A percentile compares a stretch with the other conserved stretches of the same genome.
Conservation (phyloP, 345 rosid genomes). For the Lepidium aucheri region DNA sequence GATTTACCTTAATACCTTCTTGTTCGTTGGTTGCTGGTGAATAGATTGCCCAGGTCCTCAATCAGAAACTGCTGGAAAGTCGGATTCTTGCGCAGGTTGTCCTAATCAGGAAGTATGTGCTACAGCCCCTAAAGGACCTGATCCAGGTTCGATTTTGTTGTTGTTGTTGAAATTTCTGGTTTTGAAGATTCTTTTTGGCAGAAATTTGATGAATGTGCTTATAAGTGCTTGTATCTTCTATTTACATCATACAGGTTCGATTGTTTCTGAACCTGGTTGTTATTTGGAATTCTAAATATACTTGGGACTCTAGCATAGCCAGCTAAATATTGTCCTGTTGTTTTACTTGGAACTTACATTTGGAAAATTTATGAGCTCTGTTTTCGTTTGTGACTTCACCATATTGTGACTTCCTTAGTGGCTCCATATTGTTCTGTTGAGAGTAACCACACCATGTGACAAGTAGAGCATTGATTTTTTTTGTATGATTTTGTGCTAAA, state of each 20-base stretch:
- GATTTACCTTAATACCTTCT: background rate
- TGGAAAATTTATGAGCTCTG: background rate
- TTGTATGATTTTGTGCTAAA: background rate
- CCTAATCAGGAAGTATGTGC: slow-evolving; percentile 92
- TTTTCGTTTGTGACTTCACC: background rate
- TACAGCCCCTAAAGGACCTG: slow-evolving; percentile 92
- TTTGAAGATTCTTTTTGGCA: background rate
- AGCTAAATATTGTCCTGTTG: background rate
- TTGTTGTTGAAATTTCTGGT: background rate
- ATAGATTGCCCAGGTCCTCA: slow-evolving; percentile 82
- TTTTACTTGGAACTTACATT: background rate
- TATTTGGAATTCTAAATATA: background rate
- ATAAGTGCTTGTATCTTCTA: background rate
- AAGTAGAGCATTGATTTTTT: background rate
- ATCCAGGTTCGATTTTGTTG: slow-evolving; percentile 51
- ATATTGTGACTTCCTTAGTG: background rate
- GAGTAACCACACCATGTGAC: background rate
- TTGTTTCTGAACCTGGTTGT: background rate
- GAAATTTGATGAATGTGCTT: background rate
- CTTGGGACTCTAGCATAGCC: background rate
- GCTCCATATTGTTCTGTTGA: background rate
- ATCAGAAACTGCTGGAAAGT: slow-evolving; percentile 73
- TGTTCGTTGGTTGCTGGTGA: background rate
- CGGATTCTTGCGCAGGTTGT: slow-evolving; percentile 79
- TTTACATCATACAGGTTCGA: background rate